Evolutionary conservation across 2,329 filamentous ascomycete species (phyloP).

Genomic region (Botryosphaeria dothidea): DNA sequence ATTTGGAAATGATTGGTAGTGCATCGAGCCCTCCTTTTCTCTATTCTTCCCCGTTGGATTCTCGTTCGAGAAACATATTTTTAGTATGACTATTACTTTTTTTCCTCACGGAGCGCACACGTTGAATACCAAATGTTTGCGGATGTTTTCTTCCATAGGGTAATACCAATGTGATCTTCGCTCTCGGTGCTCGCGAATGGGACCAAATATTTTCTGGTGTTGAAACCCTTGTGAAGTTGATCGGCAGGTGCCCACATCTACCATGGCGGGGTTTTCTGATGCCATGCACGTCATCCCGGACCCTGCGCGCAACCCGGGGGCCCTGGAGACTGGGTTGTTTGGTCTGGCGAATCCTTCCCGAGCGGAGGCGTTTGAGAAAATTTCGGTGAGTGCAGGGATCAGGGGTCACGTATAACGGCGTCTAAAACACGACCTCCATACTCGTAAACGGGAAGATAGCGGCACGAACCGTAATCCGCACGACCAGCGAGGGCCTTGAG

Average conservation of each 20-base stretch:
- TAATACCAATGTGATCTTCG: neutral
- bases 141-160: neutral
- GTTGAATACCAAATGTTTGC: neutral
- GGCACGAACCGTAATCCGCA: too few species aligned
- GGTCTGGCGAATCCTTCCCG: neutral
- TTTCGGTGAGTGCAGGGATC: neutral
- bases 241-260: neutral
- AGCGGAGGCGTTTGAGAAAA: neutral
- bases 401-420: neutral
- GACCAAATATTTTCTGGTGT: neutral
- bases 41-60: neutral
- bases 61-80: neutral
- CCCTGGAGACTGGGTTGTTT: neutral
- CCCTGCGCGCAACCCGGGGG: neutral
- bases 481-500: too few species aligned
- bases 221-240: neutral
- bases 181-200: neutral
- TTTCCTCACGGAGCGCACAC: neutral
- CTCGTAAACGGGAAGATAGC: too few species aligned
- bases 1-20: neutral
- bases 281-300: neutral
- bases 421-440: too few species aligned
- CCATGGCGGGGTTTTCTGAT: neutral
- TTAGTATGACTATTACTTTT: neutral
- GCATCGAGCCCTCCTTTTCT: neutral